Conservation (phyloP, 1,284 basidiomycete genomes). For the Dichomitus squalens region DNA sequence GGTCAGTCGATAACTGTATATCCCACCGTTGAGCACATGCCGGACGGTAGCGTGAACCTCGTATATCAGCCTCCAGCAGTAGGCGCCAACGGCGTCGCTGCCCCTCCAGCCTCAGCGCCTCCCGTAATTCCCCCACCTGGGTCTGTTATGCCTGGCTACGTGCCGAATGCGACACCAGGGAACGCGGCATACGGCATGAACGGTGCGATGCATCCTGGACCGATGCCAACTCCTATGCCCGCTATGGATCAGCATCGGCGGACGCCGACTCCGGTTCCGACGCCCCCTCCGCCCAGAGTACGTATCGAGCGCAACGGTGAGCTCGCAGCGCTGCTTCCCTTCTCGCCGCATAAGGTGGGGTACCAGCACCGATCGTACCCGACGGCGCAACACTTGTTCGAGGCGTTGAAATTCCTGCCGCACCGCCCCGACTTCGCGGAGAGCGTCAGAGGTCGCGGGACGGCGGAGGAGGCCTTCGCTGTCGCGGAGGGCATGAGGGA, state of each 20-base stretch:
- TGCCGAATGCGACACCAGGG: conserved; percentile 4
- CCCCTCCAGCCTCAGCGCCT: background rate
- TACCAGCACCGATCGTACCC: conserved; percentile 56
- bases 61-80: conserved; percentile 20
- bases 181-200: background rate
- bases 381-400: conserved; percentile 65
- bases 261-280: background rate
- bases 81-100: background rate
- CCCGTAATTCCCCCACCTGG: background rate
- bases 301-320: conserved; percentile 25
- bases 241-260: background rate
- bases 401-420: conserved; percentile 65
- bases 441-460: conserved; percentile 46
- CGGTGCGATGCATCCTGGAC: background rate
- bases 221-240: background rate
- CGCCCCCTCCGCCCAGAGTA: conserved; percentile 9
- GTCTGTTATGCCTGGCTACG: conserved; percentile 14
- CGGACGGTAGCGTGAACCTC: conserved; percentile 22
- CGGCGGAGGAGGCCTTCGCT: conserved; percentile 50
- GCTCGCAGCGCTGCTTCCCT: conserved; percentile 52
- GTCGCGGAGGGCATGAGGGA: conserved; percentile 44
- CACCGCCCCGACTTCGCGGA: conserved; percentile 53
- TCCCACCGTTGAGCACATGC: conserved; percentile 21
- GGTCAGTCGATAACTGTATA: conserved; percentile 17
- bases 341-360: conserved; percentile 56